Conservation (phyloP, 805 yeast species). For the Lipomyces sp. region DNA sequence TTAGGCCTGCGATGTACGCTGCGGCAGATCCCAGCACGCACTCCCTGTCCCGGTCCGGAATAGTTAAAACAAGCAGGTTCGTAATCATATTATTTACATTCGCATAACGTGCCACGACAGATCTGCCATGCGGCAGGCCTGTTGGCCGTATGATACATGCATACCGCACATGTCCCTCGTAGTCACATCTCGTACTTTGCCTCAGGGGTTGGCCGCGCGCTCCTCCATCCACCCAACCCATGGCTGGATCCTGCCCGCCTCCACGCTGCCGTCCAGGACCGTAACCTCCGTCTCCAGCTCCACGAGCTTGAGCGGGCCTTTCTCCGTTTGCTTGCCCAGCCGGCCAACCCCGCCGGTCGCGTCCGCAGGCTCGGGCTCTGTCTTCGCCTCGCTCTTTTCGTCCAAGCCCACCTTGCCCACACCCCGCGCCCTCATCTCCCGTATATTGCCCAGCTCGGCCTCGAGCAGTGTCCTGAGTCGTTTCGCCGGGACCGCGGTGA, state of each 20-base stretch:
- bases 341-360: constrained; percentile 9
- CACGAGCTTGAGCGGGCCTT: constrained; percentile 14
- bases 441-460: constrained; percentile 56
- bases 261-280: constrained; percentile 67
- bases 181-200: too few relatives aligned
- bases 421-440: constrained; percentile 48
- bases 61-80: too few relatives aligned
- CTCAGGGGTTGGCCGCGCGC: constrained; percentile 53
- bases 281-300: constrained; percentile 25
- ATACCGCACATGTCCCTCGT: too few relatives aligned
- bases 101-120: too few relatives aligned
- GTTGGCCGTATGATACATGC: too few relatives aligned
- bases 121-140: too few relatives aligned
- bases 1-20: too few relatives aligned
- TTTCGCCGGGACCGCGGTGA: constrained; percentile 69
- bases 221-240: constrained; percentile 84
- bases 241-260: constrained; percentile 49
- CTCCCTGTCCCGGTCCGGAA: too few relatives aligned
- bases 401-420: constrained; percentile 41
- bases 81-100: too few relatives aligned
- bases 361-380: constrained; percentile 4
- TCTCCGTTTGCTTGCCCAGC: constrained; percentile 12
- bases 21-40: too few relatives aligned
- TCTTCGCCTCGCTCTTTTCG: constrained; percentile 9
- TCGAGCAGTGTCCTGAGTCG: constrained; percentile 62